Conservation (phyloP, 352 stramenopile species). For the Saprolegnia diclina region DNA sequence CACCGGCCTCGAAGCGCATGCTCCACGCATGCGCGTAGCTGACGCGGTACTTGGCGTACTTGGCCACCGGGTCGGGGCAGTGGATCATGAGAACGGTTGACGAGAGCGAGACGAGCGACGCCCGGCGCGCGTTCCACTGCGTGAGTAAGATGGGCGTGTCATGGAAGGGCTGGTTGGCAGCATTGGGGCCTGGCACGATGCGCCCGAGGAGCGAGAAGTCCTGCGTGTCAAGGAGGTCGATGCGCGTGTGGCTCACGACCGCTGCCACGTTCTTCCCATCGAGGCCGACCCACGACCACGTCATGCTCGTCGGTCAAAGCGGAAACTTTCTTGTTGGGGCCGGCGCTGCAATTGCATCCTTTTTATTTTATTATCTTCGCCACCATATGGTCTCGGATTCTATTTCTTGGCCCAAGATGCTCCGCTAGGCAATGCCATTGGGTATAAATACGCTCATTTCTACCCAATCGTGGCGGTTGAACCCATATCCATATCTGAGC, state of each 20-base stretch:
- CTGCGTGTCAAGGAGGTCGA: slow-evolving; percentile 74
- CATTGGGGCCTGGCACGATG: slow-evolving; percentile 36
- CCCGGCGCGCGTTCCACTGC: slow-evolving; percentile 72
- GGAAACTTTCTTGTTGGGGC: neutral
- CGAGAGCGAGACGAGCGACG: slow-evolving; percentile 69
- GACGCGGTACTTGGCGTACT: slow-evolving; percentile 32
- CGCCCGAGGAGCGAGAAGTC: slow-evolving; percentile 73
- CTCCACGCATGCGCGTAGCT: slow-evolving; percentile 45
- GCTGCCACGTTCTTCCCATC: slow-evolving; percentile 78
- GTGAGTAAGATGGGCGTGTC: slow-evolving; percentile 49
- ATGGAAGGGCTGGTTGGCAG: slow-evolving; percentile 37
- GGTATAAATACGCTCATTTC: neutral
- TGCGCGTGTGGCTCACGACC: slow-evolving; percentile 56
- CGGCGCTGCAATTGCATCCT: neutral
- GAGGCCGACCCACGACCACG: slow-evolving; percentile 77
- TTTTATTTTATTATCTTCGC: neutral
- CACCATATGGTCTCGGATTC: neutral
- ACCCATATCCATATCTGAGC: neutral
- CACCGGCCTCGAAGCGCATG: slow-evolving; percentile 34
- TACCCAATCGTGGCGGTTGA: neutral
- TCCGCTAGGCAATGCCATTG: neutral
- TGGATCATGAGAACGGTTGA: slow-evolving; percentile 56
- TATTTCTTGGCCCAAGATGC: too few species aligned
- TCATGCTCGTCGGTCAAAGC: neutral
- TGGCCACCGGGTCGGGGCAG: slow-evolving; percentile 40